Conservation (phyloP, 2,329 filamentous ascomycete species). For the Epichloe amarillans region DNA sequence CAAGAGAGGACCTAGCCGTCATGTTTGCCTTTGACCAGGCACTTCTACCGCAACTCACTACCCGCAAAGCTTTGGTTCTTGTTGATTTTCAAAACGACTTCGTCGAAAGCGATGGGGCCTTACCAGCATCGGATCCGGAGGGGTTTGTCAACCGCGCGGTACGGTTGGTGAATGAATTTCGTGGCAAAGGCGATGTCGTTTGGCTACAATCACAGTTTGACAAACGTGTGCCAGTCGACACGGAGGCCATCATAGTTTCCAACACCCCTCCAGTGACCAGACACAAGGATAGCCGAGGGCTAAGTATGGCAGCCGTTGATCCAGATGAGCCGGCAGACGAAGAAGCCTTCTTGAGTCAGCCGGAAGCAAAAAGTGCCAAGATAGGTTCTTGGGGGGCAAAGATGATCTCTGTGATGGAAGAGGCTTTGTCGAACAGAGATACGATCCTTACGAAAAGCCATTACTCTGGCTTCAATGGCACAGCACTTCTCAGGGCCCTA, state of each 20-base stretch:
- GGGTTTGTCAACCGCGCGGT: constrained; percentile 56
- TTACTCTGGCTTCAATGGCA: constrained; percentile 78
- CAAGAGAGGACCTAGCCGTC: neutral
- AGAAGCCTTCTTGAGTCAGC: constrained; percentile 34
- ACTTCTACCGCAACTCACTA: constrained; percentile 41
- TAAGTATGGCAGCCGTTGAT: neutral
- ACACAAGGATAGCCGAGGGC: constrained; percentile 8
- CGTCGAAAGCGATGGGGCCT: constrained; percentile 49
- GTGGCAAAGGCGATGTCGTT: constrained; percentile 57
- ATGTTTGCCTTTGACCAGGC: constrained; percentile 46
- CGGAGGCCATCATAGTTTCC: constrained; percentile 34
- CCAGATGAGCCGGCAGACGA: constrained; percentile 12
- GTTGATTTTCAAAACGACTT: constrained; percentile 92
- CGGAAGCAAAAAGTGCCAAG: constrained; percentile 29
- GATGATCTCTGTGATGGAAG: constrained; percentile 29
- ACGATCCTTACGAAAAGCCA: constrained; percentile 52
- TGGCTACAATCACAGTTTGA: constrained; percentile 74
- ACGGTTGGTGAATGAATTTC: constrained; percentile 57
- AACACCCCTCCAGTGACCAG: constrained; percentile 16
- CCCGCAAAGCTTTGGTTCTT: constrained; percentile 60
- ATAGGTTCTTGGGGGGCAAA: constrained; percentile 31
- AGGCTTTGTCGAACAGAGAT: constrained; percentile 34
- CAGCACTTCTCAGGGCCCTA: constrained; percentile 59
- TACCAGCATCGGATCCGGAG: constrained; percentile 50
- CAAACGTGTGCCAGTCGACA: constrained; percentile 42